Conservation (phyloP, 2,329 filamentous ascomycete species). For the Drechmeria coniospora region DNA sequence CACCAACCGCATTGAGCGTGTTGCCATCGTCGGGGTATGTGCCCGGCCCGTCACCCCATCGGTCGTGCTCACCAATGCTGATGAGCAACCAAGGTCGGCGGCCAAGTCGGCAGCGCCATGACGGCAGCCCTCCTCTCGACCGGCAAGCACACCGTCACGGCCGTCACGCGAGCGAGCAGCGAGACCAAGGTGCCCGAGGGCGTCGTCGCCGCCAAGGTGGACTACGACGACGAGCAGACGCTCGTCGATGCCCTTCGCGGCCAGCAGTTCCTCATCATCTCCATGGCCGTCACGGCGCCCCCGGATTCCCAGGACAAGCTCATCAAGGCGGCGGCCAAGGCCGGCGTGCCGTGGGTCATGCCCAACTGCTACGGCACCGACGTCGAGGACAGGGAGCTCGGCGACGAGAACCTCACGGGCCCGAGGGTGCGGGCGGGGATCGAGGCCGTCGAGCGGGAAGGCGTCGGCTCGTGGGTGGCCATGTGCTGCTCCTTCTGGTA, state of each 20-base stretch:
- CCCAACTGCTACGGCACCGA: conserved; percentile 29
- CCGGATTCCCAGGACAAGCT: conserved; percentile 27
- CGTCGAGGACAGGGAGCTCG: conserved; percentile 10
- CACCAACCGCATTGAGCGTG: conserved; percentile 20
- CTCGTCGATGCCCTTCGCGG: conserved; percentile 33
- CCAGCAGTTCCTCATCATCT: conserved; percentile 42
- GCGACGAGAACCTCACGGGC: conserved; percentile 15
- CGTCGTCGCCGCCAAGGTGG: conserved; percentile 23
- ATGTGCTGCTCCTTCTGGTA: conserved; percentile 43
- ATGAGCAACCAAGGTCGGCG: no score
- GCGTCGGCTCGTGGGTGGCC: conserved; percentile 26
- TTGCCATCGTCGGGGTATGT: conserved; percentile 29
- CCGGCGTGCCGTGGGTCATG: conserved; percentile 34
- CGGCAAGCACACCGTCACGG: conserved; percentile 36
- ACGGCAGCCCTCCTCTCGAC: conserved; percentile 26
- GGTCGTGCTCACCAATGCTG: no score
- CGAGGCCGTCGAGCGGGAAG: conserved; percentile 23
- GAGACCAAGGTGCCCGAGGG: conserved; percentile 25
- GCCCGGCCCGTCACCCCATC: no score
- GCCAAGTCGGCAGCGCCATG: conserved; percentile 25
- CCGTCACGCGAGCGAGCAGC: conserved; percentile 32
- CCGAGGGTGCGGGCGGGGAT: conserved; percentile 9
- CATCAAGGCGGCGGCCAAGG: conserved; percentile 31
- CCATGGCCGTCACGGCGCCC: conserved; percentile 24
- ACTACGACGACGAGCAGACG: conserved; percentile 26